Conservation (phyloP, 2,329 filamentous ascomycete genomes). For the Diaporthe capsici region DNA sequence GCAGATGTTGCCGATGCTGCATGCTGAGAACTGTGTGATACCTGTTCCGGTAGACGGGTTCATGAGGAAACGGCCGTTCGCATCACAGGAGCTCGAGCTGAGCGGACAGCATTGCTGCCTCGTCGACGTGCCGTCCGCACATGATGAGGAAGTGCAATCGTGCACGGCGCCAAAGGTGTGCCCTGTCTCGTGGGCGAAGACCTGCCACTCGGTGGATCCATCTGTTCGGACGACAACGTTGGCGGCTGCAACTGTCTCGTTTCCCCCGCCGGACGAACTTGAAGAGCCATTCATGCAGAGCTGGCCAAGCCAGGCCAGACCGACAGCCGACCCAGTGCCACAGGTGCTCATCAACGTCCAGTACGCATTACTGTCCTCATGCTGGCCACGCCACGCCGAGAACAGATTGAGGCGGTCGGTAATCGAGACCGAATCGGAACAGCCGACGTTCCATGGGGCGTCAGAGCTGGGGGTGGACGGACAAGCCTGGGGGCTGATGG, state of each 20-base stretch:
- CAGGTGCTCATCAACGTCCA: conserved; percentile 92
- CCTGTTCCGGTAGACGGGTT: conserved; percentile 85
- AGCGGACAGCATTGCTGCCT: conserved; percentile 84
- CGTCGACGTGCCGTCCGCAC: conserved; percentile 69
- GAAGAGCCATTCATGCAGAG: conserved; percentile 77
- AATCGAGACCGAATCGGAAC: conserved; percentile 74
- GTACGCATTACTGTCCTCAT: conserved; percentile 86
- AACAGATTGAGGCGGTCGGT: conserved; percentile 87
- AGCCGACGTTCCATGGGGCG: conserved; percentile 88
- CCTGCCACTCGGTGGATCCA: conserved; percentile 85
- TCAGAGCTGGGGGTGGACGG: conserved; percentile 76
- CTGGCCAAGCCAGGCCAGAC: conserved; percentile 93
- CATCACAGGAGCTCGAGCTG: conserved; percentile 77
- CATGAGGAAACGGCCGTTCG: conserved; percentile 89
- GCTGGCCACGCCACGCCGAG: conserved; percentile 86
- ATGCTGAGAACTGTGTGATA: conserved; percentile 87
- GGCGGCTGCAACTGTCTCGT: conserved; percentile 84
- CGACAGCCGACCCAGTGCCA: conserved; percentile 86
- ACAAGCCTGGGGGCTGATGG: conserved; percentile 82
- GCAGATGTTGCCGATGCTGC: conserved; percentile 94
- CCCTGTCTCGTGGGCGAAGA: conserved; percentile 93
- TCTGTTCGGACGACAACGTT: conserved; percentile 88
- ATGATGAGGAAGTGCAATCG: conserved; percentile 83
- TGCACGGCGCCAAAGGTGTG: conserved; percentile 98
- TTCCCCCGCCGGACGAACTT: conserved; percentile 63